These are phyloP conservation scores for Aspergillus brasiliensis DNA, from an alignment of 2,329 filamentous ascomycete species.

Conservation along the genomic window DNA sequence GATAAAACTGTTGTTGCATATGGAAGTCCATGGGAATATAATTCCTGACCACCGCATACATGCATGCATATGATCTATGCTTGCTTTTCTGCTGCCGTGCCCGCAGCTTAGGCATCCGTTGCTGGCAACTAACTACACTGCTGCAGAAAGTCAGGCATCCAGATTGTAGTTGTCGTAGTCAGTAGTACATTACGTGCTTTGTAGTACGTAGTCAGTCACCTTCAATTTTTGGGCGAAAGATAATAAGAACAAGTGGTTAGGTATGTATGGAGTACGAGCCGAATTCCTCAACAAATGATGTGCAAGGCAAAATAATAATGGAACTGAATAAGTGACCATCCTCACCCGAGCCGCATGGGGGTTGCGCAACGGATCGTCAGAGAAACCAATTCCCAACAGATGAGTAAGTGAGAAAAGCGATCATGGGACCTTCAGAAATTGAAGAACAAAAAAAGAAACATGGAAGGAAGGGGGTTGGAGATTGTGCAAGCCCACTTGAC, in stretches of 20 bases:
- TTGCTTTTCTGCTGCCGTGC: neutral
- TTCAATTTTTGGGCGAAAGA: too few species aligned
- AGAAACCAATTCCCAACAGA: slow-evolving; percentile 7
- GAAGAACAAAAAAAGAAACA: slow-evolving; percentile 8
- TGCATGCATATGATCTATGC: slow-evolving; percentile 7
- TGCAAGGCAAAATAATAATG: neutral
- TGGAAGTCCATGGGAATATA: neutral
- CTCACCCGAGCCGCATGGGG: neutral
- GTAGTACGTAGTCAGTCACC: too few species aligned
- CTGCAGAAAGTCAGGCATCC: neutral
- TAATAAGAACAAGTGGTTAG: neutral
- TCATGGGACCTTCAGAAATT: slow-evolving; percentile 31
- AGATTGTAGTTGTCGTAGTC: neutral
- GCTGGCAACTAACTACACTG: slow-evolving; percentile 4
- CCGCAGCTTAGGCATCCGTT: neutral
- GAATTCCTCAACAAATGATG: neutral
- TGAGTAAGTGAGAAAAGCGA: slow-evolving; percentile 11
- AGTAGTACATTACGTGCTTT: too few species aligned
- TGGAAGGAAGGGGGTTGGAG: slow-evolving; percentile 1
- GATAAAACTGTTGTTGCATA: neutral
- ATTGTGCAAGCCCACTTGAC: neutral
- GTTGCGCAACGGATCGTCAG: neutral
- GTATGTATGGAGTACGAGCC: neutral
- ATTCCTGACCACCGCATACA: slow-evolving; percentile 4
- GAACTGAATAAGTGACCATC: neutral